A percentile compares a stretch with the other conserved stretches of the same genome.
Evolutionary conservation across 768 basidiomycete species (phyloP).

Genomic region (Royoungia palumana): DNA sequence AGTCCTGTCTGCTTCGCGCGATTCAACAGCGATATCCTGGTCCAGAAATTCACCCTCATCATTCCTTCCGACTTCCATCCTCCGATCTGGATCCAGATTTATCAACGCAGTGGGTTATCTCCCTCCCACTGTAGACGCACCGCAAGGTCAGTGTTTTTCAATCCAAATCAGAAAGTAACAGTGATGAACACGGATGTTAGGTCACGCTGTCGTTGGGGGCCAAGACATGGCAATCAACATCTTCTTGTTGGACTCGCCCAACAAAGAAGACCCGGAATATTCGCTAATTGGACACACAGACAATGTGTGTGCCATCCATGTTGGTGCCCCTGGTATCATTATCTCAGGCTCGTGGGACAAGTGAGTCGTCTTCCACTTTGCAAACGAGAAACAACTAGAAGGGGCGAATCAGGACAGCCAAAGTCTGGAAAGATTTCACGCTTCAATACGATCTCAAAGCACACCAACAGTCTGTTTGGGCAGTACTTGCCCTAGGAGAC

Average conservation of each 20-base stretch:
- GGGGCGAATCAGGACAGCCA: slow-evolving; percentile 67
- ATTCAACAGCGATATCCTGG: slow-evolving; percentile 90
- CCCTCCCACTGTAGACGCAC: slow-evolving; percentile 61
- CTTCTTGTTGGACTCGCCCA: slow-evolving; percentile 56
- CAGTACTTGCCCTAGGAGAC: slow-evolving; percentile 76
- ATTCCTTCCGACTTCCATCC: slow-evolving; percentile 53
- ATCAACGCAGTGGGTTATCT: slow-evolving; percentile 83
- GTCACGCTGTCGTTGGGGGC: slow-evolving; percentile 82
- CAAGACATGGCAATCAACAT: slow-evolving; percentile 88
- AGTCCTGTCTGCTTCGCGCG: slow-evolving; percentile 87
- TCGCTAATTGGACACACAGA: slow-evolving; percentile 84
- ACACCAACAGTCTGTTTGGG: slow-evolving; percentile 93
- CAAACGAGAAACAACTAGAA: neutral
- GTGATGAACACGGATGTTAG: slow-evolving; percentile 38
- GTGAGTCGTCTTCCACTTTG: slow-evolving; percentile 42
- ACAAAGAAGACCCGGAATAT: slow-evolving; percentile 72
- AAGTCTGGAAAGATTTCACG: slow-evolving; percentile 85
- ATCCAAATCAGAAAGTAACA: neutral
- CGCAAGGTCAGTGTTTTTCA: slow-evolving; percentile 52
- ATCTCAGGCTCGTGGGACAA: slow-evolving; percentile 98
- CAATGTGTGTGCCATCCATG: slow-evolving; percentile 85
- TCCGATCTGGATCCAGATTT: slow-evolving; percentile 67
- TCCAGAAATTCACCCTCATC: slow-evolving; percentile 45
- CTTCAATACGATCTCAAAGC: slow-evolving; percentile 72
- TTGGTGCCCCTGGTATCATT: slow-evolving; percentile 65